phyloP scores from a whole-genome alignment of 208 protist species.

The Trypanosoma rangeli region DNA sequence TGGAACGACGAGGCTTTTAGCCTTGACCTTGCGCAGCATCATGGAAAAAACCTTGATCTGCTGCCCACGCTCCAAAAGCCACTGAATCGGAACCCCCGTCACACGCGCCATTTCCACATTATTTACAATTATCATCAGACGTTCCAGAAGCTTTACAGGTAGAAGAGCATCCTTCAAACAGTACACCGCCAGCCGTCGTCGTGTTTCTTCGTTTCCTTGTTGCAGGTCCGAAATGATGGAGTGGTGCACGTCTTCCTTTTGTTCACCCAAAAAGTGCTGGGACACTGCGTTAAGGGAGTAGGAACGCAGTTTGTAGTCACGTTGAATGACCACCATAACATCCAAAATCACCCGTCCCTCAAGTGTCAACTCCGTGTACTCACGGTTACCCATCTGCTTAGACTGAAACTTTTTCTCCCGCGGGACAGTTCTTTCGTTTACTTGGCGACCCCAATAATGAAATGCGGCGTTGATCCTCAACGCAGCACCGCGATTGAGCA shows the following conservation, averaged over 20 bases:
- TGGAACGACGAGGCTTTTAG: constrained; percentile 82
- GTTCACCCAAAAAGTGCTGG: constrained; percentile 98
- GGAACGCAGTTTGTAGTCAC: constrained; percentile 98
- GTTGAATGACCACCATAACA: constrained; percentile 96
- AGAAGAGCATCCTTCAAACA: constrained; percentile 99
- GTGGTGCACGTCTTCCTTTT: constrained; percentile 99
- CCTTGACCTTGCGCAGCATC: constrained; percentile 85
- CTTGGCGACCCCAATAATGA: constrained; percentile 90
- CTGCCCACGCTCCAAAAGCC: constrained; percentile 97
- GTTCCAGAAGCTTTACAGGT: constrained; percentile 96
- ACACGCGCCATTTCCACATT: constrained; percentile 99
- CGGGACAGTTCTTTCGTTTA: constrained; percentile 87
- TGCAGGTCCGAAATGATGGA: constrained; percentile 98
- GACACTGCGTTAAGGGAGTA: constrained; percentile 99
- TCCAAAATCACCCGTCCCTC: constrained; percentile 98
- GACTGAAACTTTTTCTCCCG: constrained; percentile 96
- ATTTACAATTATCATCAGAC: constrained; percentile 99
- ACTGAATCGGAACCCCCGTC: constrained; percentile 97
- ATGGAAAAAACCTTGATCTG: constrained; percentile 98
- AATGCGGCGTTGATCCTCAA: constrained; percentile 91
- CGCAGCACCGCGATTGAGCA: constrained; percentile 94
- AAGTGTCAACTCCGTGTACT: constrained; percentile 97
- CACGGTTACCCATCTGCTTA: constrained; percentile 98
- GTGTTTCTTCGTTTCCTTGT: constrained; percentile 95
- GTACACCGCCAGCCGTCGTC: constrained; percentile 98